phyloP scores from a whole-genome alignment of 2,329 filamentous ascomycete genomes.

The Colletotrichum endophyticum region DNA sequence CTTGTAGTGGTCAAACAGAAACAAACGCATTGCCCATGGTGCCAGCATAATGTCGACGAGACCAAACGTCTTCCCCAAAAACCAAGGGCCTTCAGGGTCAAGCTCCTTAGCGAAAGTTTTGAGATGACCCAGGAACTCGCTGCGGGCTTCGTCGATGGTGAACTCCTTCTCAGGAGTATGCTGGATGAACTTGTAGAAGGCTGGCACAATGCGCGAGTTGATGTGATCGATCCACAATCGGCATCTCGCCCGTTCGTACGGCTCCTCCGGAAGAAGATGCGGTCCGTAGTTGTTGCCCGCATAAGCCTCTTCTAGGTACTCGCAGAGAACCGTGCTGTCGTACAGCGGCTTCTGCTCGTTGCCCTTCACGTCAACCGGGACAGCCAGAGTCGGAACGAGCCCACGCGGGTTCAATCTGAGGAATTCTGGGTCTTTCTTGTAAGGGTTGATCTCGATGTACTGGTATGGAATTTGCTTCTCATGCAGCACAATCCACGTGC shows the following conservation, averaged over 20 bases:
- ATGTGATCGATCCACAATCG: conserved; percentile 80
- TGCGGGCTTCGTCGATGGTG: conserved; percentile 56
- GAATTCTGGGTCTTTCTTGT: conserved; percentile 72
- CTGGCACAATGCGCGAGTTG: conserved; percentile 68
- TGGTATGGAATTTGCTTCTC: conserved; percentile 78
- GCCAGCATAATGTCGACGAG: conserved; percentile 75
- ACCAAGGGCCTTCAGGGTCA: conserved; percentile 64
- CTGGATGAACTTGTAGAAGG: conserved; percentile 68
- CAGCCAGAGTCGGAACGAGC: conserved; percentile 72
- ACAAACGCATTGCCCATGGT: conserved; percentile 75
- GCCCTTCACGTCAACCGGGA: conserved; percentile 38
- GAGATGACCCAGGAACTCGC: conserved; percentile 63
- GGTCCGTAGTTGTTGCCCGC: conserved; percentile 49
- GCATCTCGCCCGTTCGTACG: conserved; percentile 69
- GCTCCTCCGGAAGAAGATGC: conserved; percentile 61
- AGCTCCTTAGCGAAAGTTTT: conserved; percentile 68
- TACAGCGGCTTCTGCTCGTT: conserved; percentile 64
- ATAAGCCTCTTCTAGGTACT: conserved; percentile 78
- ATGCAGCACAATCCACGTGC: conserved; percentile 73
- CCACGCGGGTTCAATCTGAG: conserved; percentile 76
- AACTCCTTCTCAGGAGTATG: conserved; percentile 55
- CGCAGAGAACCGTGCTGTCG: conserved; percentile 74
- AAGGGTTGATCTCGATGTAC: conserved; percentile 80
- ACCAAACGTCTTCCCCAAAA: conserved; percentile 66
- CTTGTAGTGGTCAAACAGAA: conserved; percentile 79